A percentile compares a stretch with the other conserved stretches of the same genome.
Conservation (phyloP, 2,329 filamentous ascomycete genomes). For the Talaromyces sp. region DNA sequence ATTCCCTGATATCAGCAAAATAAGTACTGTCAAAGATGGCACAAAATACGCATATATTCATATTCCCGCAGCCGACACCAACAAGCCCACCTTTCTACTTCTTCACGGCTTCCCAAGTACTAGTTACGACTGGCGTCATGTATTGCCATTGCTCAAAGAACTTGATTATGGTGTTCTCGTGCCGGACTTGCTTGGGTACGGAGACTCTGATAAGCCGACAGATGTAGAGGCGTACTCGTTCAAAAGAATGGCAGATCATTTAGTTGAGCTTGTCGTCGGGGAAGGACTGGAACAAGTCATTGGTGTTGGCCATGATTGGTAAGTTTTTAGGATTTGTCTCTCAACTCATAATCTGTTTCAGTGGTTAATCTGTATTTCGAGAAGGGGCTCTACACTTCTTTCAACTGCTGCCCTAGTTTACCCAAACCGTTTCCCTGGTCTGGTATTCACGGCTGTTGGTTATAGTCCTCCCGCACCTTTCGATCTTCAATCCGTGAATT, state of each 20-base stretch:
- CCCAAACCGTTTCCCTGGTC: slow-evolving; percentile 7
- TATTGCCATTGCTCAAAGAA: slow-evolving; percentile 36
- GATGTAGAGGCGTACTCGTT: slow-evolving; percentile 30
- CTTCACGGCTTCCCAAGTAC: slow-evolving; percentile 53
- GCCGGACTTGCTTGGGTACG: slow-evolving; percentile 45
- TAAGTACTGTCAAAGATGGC: slow-evolving; percentile 8
- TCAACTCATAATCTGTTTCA: background rate
- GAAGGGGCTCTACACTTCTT: slow-evolving; percentile 12
- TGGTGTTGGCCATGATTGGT: slow-evolving; percentile 29
- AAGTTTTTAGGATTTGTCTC: background rate
- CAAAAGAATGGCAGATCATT: slow-evolving; percentile 35
- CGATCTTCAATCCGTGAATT: slow-evolving; percentile 7
- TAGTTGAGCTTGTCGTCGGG: slow-evolving; percentile 35
- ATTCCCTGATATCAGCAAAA: slow-evolving; percentile 13
- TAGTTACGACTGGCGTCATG: slow-evolving; percentile 45
- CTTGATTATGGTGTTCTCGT: slow-evolving; percentile 47
- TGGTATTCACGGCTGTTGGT: slow-evolving; percentile 15
- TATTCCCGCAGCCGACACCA: slow-evolving; percentile 21
- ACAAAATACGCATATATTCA: slow-evolving; percentile 33
- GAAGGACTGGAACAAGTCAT: slow-evolving; percentile 26
- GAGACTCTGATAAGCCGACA: slow-evolving; percentile 34
- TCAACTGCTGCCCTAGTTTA: slow-evolving; percentile 1
- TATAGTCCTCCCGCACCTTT: background rate
- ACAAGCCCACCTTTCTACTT: slow-evolving; percentile 43
- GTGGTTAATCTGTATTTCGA: background rate